Evolutionary conservation across 441 rosid species (phyloP).

Genomic region (Monsonia emarginata): DNA sequence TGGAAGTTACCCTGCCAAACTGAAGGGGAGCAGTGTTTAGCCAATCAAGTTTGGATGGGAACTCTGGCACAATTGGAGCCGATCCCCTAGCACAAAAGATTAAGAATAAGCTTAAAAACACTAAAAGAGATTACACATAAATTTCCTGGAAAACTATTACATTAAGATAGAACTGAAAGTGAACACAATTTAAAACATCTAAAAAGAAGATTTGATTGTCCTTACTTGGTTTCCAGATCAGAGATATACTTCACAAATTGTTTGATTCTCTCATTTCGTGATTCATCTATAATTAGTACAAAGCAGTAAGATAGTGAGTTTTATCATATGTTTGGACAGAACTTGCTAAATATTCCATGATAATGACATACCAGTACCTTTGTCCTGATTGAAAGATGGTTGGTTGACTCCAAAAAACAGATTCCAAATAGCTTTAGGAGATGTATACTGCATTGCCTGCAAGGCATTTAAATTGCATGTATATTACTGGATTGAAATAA

Average conservation of each 20-base stretch:
- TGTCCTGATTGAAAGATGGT: constrained; percentile 41
- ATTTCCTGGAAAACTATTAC: neutral
- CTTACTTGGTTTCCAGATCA: constrained; percentile 70
- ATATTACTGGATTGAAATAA: neutral
- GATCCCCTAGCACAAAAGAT: constrained; percentile 38
- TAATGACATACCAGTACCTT: constrained; percentile 29
- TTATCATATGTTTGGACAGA: neutral
- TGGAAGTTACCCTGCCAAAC: constrained; percentile 49
- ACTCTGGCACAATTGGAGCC: constrained; percentile 67
- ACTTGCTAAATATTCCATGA: constrained; percentile 1
- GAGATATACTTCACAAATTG: constrained; percentile 68
- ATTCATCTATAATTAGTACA: constrained; percentile 35
- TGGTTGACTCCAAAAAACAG: constrained; percentile 47
- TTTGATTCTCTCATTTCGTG: constrained; percentile 41
- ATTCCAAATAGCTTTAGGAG: constrained; percentile 87
- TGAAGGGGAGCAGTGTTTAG: constrained; percentile 82
- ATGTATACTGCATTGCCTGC: constrained; percentile 88
- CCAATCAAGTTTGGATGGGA: constrained; percentile 83
- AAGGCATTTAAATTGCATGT: constrained; percentile 14
- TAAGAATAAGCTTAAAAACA: constrained; percentile 9
- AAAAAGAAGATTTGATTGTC: neutral
- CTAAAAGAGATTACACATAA: constrained; percentile 14
- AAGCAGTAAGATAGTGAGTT: neutral
- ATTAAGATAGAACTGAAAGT: neutral
- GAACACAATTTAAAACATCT: neutral